Evolutionary conservation across 108 stramenopile species (phyloP).

Genomic region (Nitzschia sp.): DNA sequence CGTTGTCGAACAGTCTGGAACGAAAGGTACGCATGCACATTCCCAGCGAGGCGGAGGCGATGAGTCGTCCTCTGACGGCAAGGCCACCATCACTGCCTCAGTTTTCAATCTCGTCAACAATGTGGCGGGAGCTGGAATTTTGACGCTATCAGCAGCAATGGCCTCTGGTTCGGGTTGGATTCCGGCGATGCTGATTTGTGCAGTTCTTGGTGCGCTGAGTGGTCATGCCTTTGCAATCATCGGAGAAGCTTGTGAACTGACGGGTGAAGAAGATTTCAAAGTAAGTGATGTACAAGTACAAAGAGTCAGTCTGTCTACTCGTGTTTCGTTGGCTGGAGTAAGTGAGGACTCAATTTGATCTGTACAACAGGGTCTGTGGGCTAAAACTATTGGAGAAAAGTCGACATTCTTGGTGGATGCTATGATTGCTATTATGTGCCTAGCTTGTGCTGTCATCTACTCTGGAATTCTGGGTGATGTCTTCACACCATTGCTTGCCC

Average conservation of each 20-base stretch:
- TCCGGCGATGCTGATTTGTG: constrained; percentile 41
- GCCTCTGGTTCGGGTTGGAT: constrained; percentile 52
- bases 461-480: constrained; percentile 62
- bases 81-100: constrained; percentile 31
- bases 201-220: constrained; percentile 32
- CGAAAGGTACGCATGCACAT: too few relatives aligned
- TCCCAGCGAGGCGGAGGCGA: constrained; percentile 3
- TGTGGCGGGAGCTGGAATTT: constrained; percentile 62
- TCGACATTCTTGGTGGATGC: constrained; percentile 45
- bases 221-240: constrained; percentile 45
- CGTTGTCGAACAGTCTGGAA: too few relatives aligned
- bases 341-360: too few relatives aligned
- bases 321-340: background rate
- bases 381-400: constrained; percentile 31
- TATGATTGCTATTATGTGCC: constrained; percentile 45
- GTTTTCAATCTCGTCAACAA: constrained; percentile 74
- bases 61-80: background rate
- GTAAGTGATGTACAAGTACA: background rate
- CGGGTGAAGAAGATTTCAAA: constrained; percentile 51
- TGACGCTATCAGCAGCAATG: constrained; percentile 49
- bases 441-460: constrained; percentile 45
- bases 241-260: constrained; percentile 50
- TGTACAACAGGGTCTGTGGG: constrained; percentile 38
- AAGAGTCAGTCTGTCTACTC: background rate
- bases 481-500: constrained; percentile 39